These are phyloP conservation scores for Trichoderma polysporum DNA, from an alignment of 2,329 filamentous ascomycete species.

Conservation along the genomic window DNA sequence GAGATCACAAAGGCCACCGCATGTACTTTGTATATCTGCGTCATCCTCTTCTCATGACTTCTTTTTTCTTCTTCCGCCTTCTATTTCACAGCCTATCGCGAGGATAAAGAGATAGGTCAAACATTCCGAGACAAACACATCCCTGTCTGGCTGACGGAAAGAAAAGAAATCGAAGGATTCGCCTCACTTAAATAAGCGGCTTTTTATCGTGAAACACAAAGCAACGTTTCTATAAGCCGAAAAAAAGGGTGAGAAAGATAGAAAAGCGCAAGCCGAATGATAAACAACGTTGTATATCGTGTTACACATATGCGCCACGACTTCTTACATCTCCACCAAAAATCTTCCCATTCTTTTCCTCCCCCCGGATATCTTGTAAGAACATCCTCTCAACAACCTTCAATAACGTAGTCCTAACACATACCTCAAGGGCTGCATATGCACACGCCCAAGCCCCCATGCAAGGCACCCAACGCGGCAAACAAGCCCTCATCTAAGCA, in stretches of 20 bases:
- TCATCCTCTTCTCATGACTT: not conserved
- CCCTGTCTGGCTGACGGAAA: not conserved
- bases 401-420: no score
- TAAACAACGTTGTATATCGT: not conserved
- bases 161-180: not conserved
- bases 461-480: slow-evolving; percentile 15
- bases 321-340: no score
- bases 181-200: not conserved
- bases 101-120: not conserved
- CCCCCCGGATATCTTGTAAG: no score
- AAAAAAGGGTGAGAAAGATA: not conserved
- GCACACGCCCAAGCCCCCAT: not conserved
- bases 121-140: not conserved
- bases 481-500: not conserved
- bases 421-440: not conserved
- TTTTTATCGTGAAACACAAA: not conserved
- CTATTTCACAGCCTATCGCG: not conserved
- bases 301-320: not conserved
- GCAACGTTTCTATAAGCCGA: not conserved
- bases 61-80: not conserved
- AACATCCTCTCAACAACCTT: not conserved
- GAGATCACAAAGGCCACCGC: not conserved
- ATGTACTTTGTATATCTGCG: not conserved
- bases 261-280: not conserved
- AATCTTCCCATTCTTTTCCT: no score